Conservation (phyloP, 202 grass and related monocot species). For the Alloteropsis angusta region DNA sequence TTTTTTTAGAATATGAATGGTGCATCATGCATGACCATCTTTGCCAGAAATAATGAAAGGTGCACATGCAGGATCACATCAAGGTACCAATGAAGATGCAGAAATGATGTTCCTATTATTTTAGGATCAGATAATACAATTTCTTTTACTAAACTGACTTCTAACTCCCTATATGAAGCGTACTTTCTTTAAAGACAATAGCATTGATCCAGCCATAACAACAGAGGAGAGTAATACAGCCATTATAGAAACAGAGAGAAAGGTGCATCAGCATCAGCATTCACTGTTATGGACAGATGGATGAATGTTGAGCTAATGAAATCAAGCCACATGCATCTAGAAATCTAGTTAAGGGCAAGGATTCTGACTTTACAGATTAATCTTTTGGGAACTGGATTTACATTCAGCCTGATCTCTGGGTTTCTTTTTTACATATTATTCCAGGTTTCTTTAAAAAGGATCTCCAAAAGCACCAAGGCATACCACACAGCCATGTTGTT, state of each 20-base stretch:
- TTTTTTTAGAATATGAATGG: conserved; percentile 3
- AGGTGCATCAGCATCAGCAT: not conserved
- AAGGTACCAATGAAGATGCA: conserved; percentile 6
- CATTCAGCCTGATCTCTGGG: not conserved
- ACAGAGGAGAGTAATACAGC: not conserved
- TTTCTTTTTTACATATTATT: not conserved
- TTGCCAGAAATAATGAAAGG: conserved; percentile 22
- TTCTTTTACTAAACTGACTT: not conserved
- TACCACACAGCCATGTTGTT: not conserved
- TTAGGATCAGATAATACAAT: not conserved
- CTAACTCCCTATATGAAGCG: not conserved
- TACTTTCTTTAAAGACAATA: not conserved
- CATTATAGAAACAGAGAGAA: not conserved
- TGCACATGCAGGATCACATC: conserved; percentile 14
- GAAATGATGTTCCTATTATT: not conserved
- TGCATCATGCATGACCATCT: not conserved
- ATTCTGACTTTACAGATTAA: not conserved
- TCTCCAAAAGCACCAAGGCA: not conserved
- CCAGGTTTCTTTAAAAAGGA: not conserved
- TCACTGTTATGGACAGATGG: not conserved
- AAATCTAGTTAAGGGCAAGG: not conserved
- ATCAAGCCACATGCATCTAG: not conserved
- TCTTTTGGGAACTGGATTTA: not conserved
- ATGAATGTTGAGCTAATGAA: not conserved
- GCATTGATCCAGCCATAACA: not conserved